phyloP scores from a whole-genome alignment of 208 protist species.

The Leishmania major region DNA sequence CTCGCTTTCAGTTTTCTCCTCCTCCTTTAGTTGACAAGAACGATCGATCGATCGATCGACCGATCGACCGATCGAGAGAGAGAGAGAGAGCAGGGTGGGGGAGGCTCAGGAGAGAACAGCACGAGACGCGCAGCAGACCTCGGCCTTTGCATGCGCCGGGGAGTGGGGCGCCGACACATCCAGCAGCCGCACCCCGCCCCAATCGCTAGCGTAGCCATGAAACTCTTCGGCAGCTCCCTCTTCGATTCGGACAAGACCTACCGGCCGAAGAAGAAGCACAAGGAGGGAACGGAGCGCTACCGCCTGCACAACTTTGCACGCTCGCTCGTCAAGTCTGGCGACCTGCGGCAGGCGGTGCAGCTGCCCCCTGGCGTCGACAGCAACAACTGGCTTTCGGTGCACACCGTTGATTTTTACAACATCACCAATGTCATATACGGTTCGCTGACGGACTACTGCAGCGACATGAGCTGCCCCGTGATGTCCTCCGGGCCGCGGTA shows the following conservation, averaged over 20 bases:
- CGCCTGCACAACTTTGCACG: constrained; percentile 94
- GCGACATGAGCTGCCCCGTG: constrained; percentile 91
- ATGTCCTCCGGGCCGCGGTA: constrained; percentile 96
- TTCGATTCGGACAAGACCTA: constrained; percentile 96
- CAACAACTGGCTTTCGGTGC: constrained; percentile 98
- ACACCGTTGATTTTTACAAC: constrained; percentile 99
- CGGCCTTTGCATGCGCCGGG: no score
- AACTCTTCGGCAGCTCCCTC: constrained; percentile 69
- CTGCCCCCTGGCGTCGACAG: constrained; percentile 96
- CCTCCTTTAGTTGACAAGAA: neutral
- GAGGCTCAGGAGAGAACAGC: neutral
- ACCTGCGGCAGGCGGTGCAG: constrained; percentile 94
- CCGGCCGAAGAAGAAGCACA: constrained; percentile 94
- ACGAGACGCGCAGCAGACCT: neutral
- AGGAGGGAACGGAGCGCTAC: constrained; percentile 95
- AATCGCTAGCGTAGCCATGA: constrained; percentile 31
- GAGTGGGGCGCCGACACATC: no score
- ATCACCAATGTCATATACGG: constrained; percentile 99
- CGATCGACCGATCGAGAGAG: neutral
- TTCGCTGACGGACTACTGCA: constrained; percentile 99
- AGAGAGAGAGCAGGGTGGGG: neutral
- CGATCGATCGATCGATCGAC: neutral
- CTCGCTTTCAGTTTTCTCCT: neutral
- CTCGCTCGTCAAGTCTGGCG: constrained; percentile 86
- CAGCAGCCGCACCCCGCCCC: neutral